Conservation (phyloP, 352 stramenopile species). For the Globisporangium alternatum region DNA sequence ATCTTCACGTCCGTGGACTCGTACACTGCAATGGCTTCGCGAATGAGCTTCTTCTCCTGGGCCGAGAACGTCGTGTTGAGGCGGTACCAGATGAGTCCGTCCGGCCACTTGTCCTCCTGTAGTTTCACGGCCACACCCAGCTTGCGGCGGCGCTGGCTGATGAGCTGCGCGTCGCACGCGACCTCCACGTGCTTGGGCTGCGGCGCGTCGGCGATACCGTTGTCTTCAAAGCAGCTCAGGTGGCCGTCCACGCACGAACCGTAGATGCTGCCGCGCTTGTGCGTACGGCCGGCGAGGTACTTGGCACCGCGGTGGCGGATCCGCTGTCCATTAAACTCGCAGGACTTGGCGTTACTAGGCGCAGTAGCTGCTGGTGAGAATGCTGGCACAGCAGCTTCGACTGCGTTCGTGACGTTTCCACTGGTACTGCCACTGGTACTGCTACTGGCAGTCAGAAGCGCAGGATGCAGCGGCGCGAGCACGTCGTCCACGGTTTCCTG, state of each 20-base stretch:
- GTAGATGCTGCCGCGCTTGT: constrained; percentile 53
- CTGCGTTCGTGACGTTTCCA: neutral
- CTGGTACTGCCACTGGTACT: neutral
- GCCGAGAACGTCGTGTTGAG: constrained; percentile 51
- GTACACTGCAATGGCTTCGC: constrained; percentile 54
- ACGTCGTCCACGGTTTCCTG: constrained; percentile 5
- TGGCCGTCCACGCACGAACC: constrained; percentile 39
- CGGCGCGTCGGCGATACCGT: constrained; percentile 57
- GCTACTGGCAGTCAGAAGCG: neutral
- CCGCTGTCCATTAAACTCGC: constrained; percentile 39
- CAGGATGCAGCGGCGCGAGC: constrained; percentile 1
- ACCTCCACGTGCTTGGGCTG: constrained; percentile 35
- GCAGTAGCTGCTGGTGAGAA: neutral
- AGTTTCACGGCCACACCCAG: constrained; percentile 58
- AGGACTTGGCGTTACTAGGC: constrained; percentile 8
- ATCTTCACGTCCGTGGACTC: constrained; percentile 57
- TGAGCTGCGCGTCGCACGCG: constrained; percentile 27
- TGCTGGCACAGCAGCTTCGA: neutral
- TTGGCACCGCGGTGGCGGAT: constrained; percentile 42
- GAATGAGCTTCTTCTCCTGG: constrained; percentile 45
- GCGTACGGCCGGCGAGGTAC: constrained; percentile 48
- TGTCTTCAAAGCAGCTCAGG: constrained; percentile 59
- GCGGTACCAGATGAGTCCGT: constrained; percentile 67
- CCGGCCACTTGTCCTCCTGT: constrained; percentile 61
- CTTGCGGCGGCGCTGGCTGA: constrained; percentile 27